These are phyloP conservation scores for Anthracocystis panici-leucophaei DNA, from an alignment of 1,284 basidiomycete species.

Conservation along the genomic window DNA sequence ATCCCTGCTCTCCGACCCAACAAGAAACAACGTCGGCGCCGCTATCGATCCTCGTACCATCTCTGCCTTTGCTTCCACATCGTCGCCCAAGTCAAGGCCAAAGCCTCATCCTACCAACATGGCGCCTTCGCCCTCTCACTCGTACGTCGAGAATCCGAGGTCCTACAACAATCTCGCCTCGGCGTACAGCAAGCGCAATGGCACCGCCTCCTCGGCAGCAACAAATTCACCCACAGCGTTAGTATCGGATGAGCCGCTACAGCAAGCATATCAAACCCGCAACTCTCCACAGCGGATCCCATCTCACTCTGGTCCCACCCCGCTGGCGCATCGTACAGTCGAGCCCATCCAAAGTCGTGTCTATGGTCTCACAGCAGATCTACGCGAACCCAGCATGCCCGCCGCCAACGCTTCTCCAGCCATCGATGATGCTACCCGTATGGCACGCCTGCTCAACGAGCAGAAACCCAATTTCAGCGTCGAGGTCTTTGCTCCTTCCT, in stretches of 20 bases:
- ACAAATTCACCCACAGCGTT: constrained; percentile 21
- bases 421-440: constrained; percentile 28
- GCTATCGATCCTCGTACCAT: constrained; percentile 30
- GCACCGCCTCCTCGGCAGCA: constrained; percentile 31
- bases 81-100: constrained; percentile 16
- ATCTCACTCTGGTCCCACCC: constrained; percentile 15
- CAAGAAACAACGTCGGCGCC: constrained; percentile 23
- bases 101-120: constrained; percentile 20
- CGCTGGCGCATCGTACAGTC: constrained; percentile 2
- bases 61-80: constrained; percentile 20
- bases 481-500: constrained; percentile 55
- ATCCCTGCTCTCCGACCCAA: constrained; percentile 19
- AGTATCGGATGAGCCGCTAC: constrained; percentile 11
- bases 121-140: constrained; percentile 29
- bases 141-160: constrained; percentile 23
- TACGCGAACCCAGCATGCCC: constrained; percentile 30
- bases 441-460: constrained; percentile 36
- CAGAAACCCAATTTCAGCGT: constrained; percentile 59
- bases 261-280: constrained; percentile 15
- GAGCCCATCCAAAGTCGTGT: constrained; percentile 36
- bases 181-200: constrained; percentile 41
- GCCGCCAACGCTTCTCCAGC: constrained; percentile 14
- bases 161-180: constrained; percentile 38
- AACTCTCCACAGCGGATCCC: constrained; percentile 23
- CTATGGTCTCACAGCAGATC: constrained; percentile 44